Percentiles rank a stretch among this genome's conserved stretches.
Conservation (phyloP, 202 grass and related monocot species). For the Musa balbisiana region DNA sequence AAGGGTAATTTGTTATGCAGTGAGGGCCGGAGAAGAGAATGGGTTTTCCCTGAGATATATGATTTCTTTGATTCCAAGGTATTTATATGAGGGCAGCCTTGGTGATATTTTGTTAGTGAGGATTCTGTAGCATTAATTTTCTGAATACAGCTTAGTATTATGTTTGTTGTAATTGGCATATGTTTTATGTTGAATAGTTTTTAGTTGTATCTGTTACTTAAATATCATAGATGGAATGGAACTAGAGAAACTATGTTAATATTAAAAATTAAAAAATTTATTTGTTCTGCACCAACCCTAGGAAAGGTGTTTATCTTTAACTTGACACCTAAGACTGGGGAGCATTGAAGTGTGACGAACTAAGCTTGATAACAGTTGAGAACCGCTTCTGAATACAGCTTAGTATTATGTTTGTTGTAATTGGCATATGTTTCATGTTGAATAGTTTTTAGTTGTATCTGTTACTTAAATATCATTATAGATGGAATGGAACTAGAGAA, state of each 20-base stretch:
- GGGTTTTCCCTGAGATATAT: constrained; percentile 60
- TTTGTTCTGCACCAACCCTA: too few species aligned
- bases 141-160: neutral
- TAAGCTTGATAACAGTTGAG: too few species aligned
- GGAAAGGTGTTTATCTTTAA: too few species aligned
- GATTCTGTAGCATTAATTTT: neutral
- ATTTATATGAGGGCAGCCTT: neutral
- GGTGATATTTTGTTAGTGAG: neutral
- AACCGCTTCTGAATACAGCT: constrained; percentile 9
- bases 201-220: neutral
- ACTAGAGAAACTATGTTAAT: neutral
- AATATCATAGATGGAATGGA: neutral
- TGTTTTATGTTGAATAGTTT: neutral
- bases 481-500: neutral
- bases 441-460: neutral
- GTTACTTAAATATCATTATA: neutral
- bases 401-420: neutral
- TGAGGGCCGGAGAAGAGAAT: constrained; percentile 78
- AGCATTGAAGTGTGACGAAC: too few species aligned
- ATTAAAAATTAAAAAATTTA: too few species aligned
- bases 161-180: neutral
- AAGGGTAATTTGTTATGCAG: constrained; percentile 35
- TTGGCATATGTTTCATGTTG: neutral
- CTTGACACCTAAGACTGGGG: too few species aligned
- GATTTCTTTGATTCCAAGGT: constrained; percentile 42